phyloP scores from a whole-genome alignment of 2,329 filamentous ascomycete genomes.

The Zymoseptoria crescenta region DNA sequence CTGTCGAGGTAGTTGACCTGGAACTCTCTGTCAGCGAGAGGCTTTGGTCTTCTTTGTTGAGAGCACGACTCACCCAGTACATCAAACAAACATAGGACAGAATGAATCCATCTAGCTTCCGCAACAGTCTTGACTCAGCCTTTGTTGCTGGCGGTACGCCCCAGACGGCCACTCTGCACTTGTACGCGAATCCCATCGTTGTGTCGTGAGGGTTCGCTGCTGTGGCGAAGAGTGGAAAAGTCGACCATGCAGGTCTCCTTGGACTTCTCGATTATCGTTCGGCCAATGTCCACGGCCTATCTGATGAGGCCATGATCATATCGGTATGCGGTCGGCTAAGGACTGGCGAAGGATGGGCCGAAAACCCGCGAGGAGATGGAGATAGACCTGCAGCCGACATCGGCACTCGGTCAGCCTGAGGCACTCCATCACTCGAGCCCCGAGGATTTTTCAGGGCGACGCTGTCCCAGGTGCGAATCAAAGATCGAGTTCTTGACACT shows the following conservation, averaged over 20 bases:
- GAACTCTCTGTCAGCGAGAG: neutral
- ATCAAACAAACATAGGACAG: conserved; percentile 34
- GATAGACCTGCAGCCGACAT: neutral
- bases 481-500: too few species aligned
- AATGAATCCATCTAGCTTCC: conserved; percentile 29
- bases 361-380: neutral
- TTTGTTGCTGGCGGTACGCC: conserved; percentile 20
- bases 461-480: too few species aligned
- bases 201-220: neutral
- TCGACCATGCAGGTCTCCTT: neutral
- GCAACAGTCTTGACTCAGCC: conserved; percentile 17
- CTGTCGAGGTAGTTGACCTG: conserved; percentile 36
- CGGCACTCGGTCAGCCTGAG: neutral
- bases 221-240: neutral
- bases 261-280: neutral
- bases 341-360: neutral
- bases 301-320: neutral
- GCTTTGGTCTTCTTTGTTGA: neutral
- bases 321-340: neutral
- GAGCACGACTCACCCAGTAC: conserved; percentile 23
- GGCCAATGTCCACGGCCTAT: neutral
- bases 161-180: conserved; percentile 19
- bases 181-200: conserved; percentile 19
- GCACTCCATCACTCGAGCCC: too few species aligned
- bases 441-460: too few species aligned